Percentiles rank a stretch among this genome's conserved stretches.
Evolutionary conservation across 257 asterid genomes (phyloP).

Genomic region (Solanum pinnatisectum): DNA sequence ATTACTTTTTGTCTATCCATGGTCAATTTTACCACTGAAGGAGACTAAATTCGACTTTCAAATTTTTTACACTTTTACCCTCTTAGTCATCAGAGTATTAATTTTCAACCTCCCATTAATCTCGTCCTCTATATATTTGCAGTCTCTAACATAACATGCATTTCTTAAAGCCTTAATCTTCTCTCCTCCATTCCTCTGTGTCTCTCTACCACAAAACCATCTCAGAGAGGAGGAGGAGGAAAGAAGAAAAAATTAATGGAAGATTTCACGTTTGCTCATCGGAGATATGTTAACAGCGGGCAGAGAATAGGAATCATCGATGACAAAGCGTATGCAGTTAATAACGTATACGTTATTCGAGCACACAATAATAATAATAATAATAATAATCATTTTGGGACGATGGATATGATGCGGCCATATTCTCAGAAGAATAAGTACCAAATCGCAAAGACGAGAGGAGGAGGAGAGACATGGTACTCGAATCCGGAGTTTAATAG

Average conservation of each 20-base stretch:
- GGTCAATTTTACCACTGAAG: neutral
- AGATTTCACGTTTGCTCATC: neutral
- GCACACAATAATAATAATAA: neutral
- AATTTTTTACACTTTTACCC: neutral
- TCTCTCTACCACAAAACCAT: neutral
- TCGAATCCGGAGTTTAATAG: constrained; percentile 40
- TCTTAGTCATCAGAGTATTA: neutral
- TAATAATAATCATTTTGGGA: neutral
- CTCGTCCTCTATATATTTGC: neutral
- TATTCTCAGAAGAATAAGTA: neutral
- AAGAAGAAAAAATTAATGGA: neutral
- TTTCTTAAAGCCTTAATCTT: neutral
- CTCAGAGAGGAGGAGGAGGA: neutral
- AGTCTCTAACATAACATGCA: neutral
- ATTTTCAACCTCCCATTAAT: neutral
- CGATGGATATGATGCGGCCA: neutral
- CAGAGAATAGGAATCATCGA: constrained; percentile 1
- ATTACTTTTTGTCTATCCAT: neutral
- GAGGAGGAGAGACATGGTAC: constrained; percentile 18
- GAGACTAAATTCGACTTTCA: neutral
- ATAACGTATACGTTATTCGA: constrained; percentile 3
- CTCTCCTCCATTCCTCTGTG: neutral
- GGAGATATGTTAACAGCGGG: neutral
- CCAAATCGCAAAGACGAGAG: too few relatives aligned
- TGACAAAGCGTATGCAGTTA: constrained; percentile 5